Base-by-base conservation (phyloP, 305 asterid genomes). In the Stenogyne calaminthoides region DNA sequence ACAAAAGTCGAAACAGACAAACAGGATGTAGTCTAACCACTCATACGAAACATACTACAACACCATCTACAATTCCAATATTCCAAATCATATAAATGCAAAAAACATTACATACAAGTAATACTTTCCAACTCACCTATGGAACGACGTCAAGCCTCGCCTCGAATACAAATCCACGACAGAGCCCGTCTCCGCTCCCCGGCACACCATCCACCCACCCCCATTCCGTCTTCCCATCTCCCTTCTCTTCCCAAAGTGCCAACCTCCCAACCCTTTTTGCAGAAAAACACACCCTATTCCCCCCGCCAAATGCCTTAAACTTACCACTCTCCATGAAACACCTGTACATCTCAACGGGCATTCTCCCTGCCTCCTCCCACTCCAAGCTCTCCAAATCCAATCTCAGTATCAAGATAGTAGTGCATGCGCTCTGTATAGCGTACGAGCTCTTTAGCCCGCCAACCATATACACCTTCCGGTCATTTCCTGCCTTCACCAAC, bases 251-350 rank as follows among this genome's bases (percentile, higher is more conserved):
- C 97, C 99, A 94, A 73, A 90, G 71, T 0, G 96, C 96, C 86
- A 94, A 79, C 76, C 80, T 86, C 74, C 92, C 91, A 6, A 91
- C 81, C 84, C 92, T 88, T 79, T 90, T 94, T 0, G 97, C 97
- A 1, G 97, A 94, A 62, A 94, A 94, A 57, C 99, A 91, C 49
- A 91, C 90, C 78, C 86, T 82, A 68, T 87, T 84, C 27, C 92
- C 93, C 2, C 97, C 97, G 11, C 99, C 99, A 82, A 94, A 94
- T 60, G 88, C 99, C 92, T 94, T 94, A 57, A 94, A 91, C 95
- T 94, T 91, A 52, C 90, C 88, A 22, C 96, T 88, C 82, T 94
- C 97, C 71, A 80, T 82, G 76, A 94, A 94, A 77, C 80, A 78
- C 75, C 84, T 71, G 65, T 88, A 94, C 97, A 91, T 91, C 64